Base-by-base conservation (phyloP, 352 stramenopile species). In the Phytophthora idaei region DNA sequence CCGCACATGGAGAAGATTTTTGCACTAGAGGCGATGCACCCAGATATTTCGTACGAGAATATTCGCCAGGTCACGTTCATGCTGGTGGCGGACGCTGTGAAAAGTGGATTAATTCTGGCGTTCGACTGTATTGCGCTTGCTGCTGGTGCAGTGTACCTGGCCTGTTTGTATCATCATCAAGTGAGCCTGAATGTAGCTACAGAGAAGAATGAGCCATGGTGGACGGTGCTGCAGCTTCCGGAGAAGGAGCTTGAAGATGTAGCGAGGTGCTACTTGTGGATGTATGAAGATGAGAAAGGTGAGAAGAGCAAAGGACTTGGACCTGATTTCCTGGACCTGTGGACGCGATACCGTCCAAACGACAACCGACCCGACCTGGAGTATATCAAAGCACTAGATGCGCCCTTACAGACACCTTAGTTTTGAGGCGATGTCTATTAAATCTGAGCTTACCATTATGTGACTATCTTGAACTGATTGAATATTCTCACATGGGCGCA, bases 131-230 rank as follows among this genome's bases (percentile, higher is more conserved):
- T 73, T 10, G 69, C 87, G 17, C 61, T 94, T 15, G 87, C 83
- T 50, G 75, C 77, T 2, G 87, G 79, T 2, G 83, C 82, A 49
- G 81, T 93, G 32, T 94, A 94, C 47, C 49, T 94, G 8, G 74
- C 78, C 4, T 94, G 83, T 63, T 62, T 91, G 36, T 90, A 89
- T 61, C 74, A 69, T n/a, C 65, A 77, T 31, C 74, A 83, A 42
- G 76, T 90, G 15, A 73, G 64, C 4, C 60, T 67, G 12, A 90
- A 90, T 62, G 82, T 90, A 25, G 71, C 82, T 11, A 91, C 82
- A 29, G 80, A 89, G 54, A 76, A 62, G 32, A 84, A 89, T 21
- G 73, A 88, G 8, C 80, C 83, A 17, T 94, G 85, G 85, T 94
- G 85, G 85, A 89, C 58, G 28, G 59, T 91, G 29, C 67, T 86